Conservation (phyloP, 768 basidiomycete species). For the Leccinum disarticulatum region DNA sequence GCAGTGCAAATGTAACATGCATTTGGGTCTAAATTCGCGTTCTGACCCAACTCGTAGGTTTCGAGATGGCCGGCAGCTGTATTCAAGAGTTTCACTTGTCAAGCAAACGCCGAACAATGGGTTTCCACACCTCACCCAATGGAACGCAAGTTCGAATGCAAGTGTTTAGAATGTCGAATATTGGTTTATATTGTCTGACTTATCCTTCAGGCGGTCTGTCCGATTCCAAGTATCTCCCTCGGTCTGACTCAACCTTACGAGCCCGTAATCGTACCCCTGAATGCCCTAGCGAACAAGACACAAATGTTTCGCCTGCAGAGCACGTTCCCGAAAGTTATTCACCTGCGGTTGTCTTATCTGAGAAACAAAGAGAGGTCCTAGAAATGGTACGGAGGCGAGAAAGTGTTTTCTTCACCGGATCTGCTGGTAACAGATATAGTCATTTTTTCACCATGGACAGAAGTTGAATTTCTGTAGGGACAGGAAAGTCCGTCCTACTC, state of each 20-base stretch:
- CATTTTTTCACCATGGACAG: neutral
- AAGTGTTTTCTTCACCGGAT: constrained; percentile 85
- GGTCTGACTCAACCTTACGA: neutral
- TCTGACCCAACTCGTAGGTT: constrained; percentile 38
- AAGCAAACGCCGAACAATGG: constrained; percentile 52
- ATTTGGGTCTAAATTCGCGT: neutral
- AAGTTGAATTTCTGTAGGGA: constrained; percentile 42
- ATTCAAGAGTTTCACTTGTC: constrained; percentile 52
- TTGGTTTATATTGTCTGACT: neutral
- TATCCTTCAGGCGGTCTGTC: constrained; percentile 6
- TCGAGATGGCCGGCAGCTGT: constrained; percentile 51
- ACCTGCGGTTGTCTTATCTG: constrained; percentile 41
- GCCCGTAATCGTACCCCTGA: neutral
- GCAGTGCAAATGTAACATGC: constrained; percentile 42
- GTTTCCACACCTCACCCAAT: constrained; percentile 20
- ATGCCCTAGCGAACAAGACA: neutral
- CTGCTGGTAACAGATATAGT: constrained; percentile 50
- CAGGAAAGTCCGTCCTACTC: constrained; percentile 82
- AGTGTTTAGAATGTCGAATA: neutral
- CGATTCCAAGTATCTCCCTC: neutral
- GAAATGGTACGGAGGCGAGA: constrained; percentile 53
- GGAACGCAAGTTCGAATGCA: constrained; percentile 21
- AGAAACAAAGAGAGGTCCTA: constrained; percentile 52
- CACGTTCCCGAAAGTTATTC: neutral
- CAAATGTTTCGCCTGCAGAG: neutral